Conservation (phyloP, 192 early-diverging fungal species). For the Jimgerdemannia lactiflua region DNA sequence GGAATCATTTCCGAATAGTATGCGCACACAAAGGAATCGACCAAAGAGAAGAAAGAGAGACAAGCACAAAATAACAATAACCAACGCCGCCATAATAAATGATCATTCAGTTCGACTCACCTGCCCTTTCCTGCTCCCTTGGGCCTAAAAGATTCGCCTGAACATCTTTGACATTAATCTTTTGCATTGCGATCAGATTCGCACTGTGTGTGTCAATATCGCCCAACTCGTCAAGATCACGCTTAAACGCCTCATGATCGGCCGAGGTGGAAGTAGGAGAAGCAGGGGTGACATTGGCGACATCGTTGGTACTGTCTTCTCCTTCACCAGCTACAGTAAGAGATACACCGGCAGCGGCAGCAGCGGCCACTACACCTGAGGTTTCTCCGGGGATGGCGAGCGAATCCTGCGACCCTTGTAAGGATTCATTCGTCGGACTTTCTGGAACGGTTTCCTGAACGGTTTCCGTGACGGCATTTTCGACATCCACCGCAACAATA, state of each 20-base stretch:
- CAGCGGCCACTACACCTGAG: background rate
- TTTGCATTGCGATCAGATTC: background rate
- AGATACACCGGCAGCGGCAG: background rate
- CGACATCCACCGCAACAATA: too few species aligned
- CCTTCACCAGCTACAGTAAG: background rate
- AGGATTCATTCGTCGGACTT: background rate
- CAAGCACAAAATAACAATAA: too few species aligned
- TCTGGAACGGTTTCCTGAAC: background rate
- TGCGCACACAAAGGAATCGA: too few species aligned
- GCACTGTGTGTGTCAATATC: background rate
- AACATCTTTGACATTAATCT: conserved; percentile 8
- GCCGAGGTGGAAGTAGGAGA: too few species aligned
- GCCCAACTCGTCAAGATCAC: too few species aligned
- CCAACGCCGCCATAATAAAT: background rate
- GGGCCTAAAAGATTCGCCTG: conserved; percentile 21
- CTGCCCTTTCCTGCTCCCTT: conserved; percentile 27
- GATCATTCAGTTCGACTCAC: conserved; percentile 9
- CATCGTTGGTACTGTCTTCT: background rate
- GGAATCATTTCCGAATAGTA: too few species aligned
- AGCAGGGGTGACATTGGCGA: background rate
- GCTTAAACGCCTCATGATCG: too few species aligned
- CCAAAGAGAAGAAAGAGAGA: too few species aligned
- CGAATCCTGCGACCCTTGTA: background rate
- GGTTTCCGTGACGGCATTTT: background rate
- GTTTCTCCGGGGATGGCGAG: background rate